phyloP scores from a whole-genome alignment of 495 filamentous ascomycete species.

The Poronia punctata region DNA sequence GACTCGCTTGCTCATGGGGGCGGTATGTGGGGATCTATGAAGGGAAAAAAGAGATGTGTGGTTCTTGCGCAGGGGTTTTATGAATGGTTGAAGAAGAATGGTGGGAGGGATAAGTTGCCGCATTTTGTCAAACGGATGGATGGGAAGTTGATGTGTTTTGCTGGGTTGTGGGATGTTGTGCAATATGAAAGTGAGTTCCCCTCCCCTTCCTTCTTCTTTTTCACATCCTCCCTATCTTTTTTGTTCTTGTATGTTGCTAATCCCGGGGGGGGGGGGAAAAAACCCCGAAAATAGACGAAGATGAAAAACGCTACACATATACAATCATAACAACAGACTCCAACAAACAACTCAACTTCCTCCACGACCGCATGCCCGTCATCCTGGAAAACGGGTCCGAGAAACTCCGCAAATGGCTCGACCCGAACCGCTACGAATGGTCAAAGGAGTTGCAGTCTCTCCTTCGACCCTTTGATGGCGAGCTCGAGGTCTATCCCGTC shows the following conservation, averaged over 20 bases:
- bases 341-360: conserved; percentile 68
- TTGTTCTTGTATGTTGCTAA: conserved; percentile 9
- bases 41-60: conserved; percentile 77
- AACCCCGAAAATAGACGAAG: conserved; percentile 21
- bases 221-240: not conserved
- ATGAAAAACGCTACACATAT: conserved; percentile 73
- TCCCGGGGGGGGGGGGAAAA: not conserved
- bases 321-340: conserved; percentile 87
- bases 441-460: conserved; percentile 67
- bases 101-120: conserved; percentile 70
- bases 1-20: conserved; percentile 70
- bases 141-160: conserved; percentile 78
- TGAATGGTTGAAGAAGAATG: conserved; percentile 85
- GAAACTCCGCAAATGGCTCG: conserved; percentile 70
- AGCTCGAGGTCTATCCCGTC: conserved; percentile 80
- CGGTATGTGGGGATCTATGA: conserved; percentile 91
- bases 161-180: conserved; percentile 87
- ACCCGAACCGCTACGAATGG: conserved; percentile 66
- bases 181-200: conserved; percentile 62
- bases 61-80: conserved; percentile 89
- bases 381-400: conserved; percentile 73
- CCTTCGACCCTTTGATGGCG: conserved; percentile 68
- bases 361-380: conserved; percentile 94
- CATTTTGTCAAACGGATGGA: conserved; percentile 78
- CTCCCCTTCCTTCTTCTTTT: not conserved